Percentiles rank a stretch among this genome's conserved stretches.
Evolutionary conservation across 441 rosid species (phyloP).

Genomic region (Mallotus japonicus): DNA sequence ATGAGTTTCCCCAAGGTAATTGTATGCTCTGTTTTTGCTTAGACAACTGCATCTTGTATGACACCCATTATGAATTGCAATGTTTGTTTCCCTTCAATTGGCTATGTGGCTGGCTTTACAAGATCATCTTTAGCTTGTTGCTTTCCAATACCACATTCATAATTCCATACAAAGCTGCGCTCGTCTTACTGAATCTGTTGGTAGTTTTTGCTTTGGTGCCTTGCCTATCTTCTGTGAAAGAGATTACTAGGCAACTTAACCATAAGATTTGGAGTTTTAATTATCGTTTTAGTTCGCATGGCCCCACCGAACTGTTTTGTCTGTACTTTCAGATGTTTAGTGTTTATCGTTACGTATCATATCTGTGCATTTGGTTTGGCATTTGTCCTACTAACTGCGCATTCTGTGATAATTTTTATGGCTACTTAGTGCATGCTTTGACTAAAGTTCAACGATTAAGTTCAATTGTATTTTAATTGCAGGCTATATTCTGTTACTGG

Average conservation of each 20-base stretch:
- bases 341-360: background rate
- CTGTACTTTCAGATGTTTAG: background rate
- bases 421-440: background rate
- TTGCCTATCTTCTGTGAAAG: background rate
- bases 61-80: background rate
- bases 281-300: background rate
- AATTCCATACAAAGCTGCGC: no score
- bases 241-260: background rate
- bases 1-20: slow-evolving; percentile 66
- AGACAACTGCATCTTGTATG: background rate
- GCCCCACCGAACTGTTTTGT: background rate
- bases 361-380: no score
- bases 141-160: background rate
- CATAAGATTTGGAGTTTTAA: background rate
- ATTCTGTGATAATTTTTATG: no score
- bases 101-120: background rate
- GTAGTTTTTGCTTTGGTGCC: background rate
- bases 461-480: slow-evolving; percentile 25
- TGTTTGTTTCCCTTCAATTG: background rate
- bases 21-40: background rate
- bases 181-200: slow-evolving; percentile 1
- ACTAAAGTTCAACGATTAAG: background rate
- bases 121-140: background rate
- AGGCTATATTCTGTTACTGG: slow-evolving; percentile 93
- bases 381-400: no score